Percentiles rank a stretch among this genome's conserved stretches.
Evolutionary conservation across 2,329 filamentous ascomycete genomes (phyloP).

Genomic region (Nothopassalora personata): DNA sequence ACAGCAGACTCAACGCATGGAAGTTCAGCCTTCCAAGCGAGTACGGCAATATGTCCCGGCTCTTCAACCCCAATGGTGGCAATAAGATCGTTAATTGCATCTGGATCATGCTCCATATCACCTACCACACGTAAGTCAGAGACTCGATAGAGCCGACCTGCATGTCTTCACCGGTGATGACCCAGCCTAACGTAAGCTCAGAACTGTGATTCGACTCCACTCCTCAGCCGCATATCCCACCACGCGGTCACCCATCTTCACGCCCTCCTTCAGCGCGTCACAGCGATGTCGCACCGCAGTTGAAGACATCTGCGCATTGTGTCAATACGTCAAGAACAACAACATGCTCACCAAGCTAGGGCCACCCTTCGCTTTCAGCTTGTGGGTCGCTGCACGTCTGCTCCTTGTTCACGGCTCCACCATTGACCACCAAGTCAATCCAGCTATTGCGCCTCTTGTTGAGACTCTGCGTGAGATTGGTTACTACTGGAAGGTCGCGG

Average conservation of each 20-base stretch:
- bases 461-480: constrained; percentile 77
- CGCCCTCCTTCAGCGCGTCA: constrained; percentile 77
- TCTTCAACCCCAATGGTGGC: constrained; percentile 59
- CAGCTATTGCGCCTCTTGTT: constrained; percentile 75
- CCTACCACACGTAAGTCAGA: constrained; percentile 68
- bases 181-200: constrained; percentile 30
- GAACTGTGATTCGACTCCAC: constrained; percentile 79
- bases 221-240: constrained; percentile 91
- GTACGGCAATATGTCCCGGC: constrained; percentile 75
- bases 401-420: constrained; percentile 87
- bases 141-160: not conserved
- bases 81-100: constrained; percentile 70
- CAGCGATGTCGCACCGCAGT: constrained; percentile 80
- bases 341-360: constrained; percentile 73
- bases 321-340: constrained; percentile 71
- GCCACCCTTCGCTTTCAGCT: constrained; percentile 82
- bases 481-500: constrained; percentile 77
- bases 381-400: constrained; percentile 86
- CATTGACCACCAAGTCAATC: constrained; percentile 74
- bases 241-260: constrained; percentile 81
- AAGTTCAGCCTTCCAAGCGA: constrained; percentile 77
- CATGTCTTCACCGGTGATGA: constrained; percentile 4
- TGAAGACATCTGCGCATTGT: constrained; percentile 72
- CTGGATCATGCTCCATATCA: constrained; percentile 87
- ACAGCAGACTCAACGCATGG: constrained; percentile 74